Percentiles rank a stretch among this genome's conserved stretches.
Conservation (phyloP, 495 filamentous ascomycete genomes). For the Penicillium parvum region DNA sequence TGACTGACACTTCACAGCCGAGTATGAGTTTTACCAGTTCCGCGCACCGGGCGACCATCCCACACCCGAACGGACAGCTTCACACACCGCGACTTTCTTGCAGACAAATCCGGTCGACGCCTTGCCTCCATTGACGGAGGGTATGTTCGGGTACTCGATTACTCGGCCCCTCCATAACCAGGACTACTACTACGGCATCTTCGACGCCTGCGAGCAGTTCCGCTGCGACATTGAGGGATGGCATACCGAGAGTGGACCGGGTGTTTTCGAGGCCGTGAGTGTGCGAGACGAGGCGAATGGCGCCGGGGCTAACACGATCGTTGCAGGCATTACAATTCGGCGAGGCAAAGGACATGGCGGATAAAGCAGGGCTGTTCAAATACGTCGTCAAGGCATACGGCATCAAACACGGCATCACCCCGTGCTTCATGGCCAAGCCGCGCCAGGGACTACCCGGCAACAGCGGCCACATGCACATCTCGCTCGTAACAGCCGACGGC, state of each 20-base stretch:
- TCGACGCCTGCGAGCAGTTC: constrained; percentile 77
- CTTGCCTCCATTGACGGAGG: constrained; percentile 79
- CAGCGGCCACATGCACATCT: constrained; percentile 93
- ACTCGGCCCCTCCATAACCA: constrained; percentile 90
- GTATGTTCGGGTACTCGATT: constrained; percentile 97
- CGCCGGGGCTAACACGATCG: constrained; percentile 4
- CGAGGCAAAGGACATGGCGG: constrained; percentile 82
- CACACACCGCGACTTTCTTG: constrained; percentile 71
- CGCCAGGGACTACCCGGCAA: constrained; percentile 85
- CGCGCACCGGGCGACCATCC: constrained; percentile 53
- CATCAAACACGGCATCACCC: constrained; percentile 82
- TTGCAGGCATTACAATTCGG: constrained; percentile 72
- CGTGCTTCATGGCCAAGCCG: constrained; percentile 99
- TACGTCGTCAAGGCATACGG: constrained; percentile 84
- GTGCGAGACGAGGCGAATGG: neutral
- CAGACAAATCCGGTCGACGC: constrained; percentile 64
- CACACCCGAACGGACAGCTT: constrained; percentile 53
- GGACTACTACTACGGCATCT: constrained; percentile 91
- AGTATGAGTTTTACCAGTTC: constrained; percentile 98
- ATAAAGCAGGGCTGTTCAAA: constrained; percentile 89
- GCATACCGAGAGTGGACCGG: constrained; percentile 96
- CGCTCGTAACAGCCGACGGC: constrained; percentile 55
- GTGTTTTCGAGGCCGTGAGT: constrained; percentile 86
- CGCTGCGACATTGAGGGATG: constrained; percentile 85
- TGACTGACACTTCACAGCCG: constrained; percentile 51